Evolutionary conservation across 805 yeast genomes (phyloP).

Genomic region (Candida andamanensis): DNA sequence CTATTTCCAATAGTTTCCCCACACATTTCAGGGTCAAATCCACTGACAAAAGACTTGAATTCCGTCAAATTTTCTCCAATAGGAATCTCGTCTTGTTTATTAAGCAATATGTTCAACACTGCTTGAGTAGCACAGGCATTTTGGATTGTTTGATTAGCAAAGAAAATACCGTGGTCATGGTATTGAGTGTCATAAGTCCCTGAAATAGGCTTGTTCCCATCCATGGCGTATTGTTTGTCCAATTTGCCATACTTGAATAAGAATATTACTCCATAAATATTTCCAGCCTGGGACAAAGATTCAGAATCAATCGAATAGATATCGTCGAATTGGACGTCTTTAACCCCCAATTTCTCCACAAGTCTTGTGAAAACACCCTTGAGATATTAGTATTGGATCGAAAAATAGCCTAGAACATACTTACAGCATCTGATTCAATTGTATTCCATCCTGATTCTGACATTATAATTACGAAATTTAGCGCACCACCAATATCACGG

Average conservation of each 20-base stretch:
- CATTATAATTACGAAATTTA: constrained; percentile 5
- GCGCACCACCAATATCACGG: too few species aligned
- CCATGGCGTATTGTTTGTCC: constrained; percentile 26
- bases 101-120: constrained; percentile 50
- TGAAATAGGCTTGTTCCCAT: constrained; percentile 32
- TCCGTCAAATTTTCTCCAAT: constrained; percentile 46
- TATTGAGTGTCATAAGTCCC: constrained; percentile 39
- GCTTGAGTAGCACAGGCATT: constrained; percentile 78
- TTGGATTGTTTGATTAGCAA: constrained; percentile 59
- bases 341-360: constrained; percentile 50
- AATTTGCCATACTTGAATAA: constrained; percentile 53
- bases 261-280: constrained; percentile 57
- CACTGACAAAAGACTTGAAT: constrained; percentile 45
- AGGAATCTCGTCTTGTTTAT: constrained; percentile 24
- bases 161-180: constrained; percentile 40
- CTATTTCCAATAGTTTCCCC: constrained; percentile 62
- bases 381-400: constrained; percentile 9
- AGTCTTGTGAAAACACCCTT: constrained; percentile 61
- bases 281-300: constrained; percentile 28
- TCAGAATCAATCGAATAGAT: constrained; percentile 48
- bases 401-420: constrained; percentile 6
- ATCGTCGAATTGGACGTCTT: constrained; percentile 54
- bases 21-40: constrained; percentile 50
- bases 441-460: constrained; percentile 49
- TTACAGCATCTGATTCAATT: constrained; percentile 59